Base-by-base conservation (phyloP, 805 yeast genomes). In the Geotrichum ghanense region DNA sequence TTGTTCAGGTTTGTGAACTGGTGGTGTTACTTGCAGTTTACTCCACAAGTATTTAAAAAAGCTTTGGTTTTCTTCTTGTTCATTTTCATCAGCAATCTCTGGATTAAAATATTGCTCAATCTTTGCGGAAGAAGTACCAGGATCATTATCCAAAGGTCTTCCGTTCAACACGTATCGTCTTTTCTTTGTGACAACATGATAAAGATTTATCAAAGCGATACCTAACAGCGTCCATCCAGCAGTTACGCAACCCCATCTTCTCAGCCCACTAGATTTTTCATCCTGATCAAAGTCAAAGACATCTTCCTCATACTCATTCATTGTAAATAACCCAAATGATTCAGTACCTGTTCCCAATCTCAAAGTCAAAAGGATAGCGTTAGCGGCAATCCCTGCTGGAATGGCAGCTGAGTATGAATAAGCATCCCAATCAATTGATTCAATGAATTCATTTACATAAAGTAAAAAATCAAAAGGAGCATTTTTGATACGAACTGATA, bases 341-440 rank as follows among this genome's bases (percentile, higher is more conserved):
- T 31, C 37, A 31, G 12, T n/a, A n/a, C 37, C 37, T 6, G 37
- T 19, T 31, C 37, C 47, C 14, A 49, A 23, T 17, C 53, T 44
- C 26, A 48, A 45, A 14, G 53, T 34, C 43, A 57, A 24, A 41
- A 61, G 41, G 24, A 57, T 21, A 6, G 51, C 25, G 43, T 53
- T 53, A 37, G 50, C 45, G 17, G 45, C 46, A 3, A 48, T 27
- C 3, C 60, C 61, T 9, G 50, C 41, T 14, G 55, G 51, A 5
- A 56, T 24, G 3, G 56, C 58, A n/a, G 48, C 41, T 3, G 52
- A 42, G 22, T 48, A 43, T 3, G 56, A 48, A 6, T 49, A 42
- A 2, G 51, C 43, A 44, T 61, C 63, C 64, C 64, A 61, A 46
- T 62, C 63, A 1, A 59, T 45, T 17, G 57, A 43, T 25, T 50